Percentiles rank a stretch among this genome's conserved stretches.
phyloP scores from a whole-genome alignment of 2,329 filamentous ascomycete species.

The Beauveria sp. region DNA sequence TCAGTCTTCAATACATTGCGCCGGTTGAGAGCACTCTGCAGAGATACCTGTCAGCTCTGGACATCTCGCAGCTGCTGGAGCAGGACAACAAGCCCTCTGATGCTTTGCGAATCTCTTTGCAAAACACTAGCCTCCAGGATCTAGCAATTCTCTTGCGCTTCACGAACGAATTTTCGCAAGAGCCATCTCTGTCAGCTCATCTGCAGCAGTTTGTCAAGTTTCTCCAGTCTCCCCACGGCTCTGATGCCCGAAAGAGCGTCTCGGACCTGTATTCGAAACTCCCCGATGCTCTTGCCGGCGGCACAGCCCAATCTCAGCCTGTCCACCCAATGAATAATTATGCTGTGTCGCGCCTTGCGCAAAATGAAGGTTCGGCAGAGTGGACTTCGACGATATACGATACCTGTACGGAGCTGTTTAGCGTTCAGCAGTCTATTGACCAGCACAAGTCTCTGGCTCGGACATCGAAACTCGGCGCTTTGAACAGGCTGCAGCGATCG shows the following conservation, averaged over 20 bases:
- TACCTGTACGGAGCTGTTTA: constrained; percentile 36
- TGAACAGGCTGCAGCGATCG: constrained; percentile 56
- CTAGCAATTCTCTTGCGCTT: constrained; percentile 30
- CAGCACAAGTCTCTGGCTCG: constrained; percentile 34
- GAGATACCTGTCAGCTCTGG: constrained; percentile 35
- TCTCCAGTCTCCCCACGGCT: constrained; percentile 25
- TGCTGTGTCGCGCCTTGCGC: constrained; percentile 39
- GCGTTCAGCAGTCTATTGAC: constrained; percentile 33
- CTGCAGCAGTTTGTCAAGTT: constrained; percentile 22
- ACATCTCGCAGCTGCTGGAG: constrained; percentile 21
- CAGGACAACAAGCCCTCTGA: constrained; percentile 18
- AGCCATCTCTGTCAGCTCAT: constrained; percentile 9
- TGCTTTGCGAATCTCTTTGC: constrained; percentile 30
- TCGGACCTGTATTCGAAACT: constrained; percentile 28
- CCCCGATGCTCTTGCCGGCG: constrained; percentile 15
- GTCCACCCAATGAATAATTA: constrained; percentile 54
- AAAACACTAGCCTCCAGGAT: constrained; percentile 41
- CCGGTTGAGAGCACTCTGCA: constrained; percentile 42
- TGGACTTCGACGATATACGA: constrained; percentile 50
- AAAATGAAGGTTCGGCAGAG: constrained; percentile 25
- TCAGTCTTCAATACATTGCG: constrained; percentile 32
- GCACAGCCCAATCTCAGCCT: constrained; percentile 30
- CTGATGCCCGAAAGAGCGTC: constrained; percentile 24
- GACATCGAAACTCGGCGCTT: constrained; percentile 40
- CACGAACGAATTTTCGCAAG: constrained; percentile 17